phyloP scores from a whole-genome alignment of 164 flowering plant species.

The Hamamelis virginiana region DNA sequence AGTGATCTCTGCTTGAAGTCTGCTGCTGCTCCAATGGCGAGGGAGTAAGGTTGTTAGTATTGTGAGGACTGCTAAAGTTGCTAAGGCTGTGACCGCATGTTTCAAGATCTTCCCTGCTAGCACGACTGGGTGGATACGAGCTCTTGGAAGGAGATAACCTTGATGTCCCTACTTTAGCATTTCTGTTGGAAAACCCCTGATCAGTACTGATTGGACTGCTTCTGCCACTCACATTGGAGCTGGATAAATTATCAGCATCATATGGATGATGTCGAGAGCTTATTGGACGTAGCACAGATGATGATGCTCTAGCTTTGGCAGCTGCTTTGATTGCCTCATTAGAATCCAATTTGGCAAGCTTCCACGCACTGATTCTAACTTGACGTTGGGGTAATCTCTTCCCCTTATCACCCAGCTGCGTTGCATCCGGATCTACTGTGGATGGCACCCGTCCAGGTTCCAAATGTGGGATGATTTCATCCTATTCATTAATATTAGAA shows the following conservation, averaged over 20 bases:
- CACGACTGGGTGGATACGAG: constrained; percentile 82
- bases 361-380: constrained; percentile 90
- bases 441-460: constrained; percentile 89
- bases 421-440: constrained; percentile 87
- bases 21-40: constrained; percentile 38
- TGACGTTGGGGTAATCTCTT: constrained; percentile 59
- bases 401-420: constrained; percentile 49
- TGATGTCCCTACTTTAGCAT: constrained; percentile 35
- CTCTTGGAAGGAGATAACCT: constrained; percentile 52
- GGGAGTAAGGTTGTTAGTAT: constrained; percentile 36
- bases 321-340: constrained; percentile 82
- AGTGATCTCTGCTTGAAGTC: constrained; percentile 54
- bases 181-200: constrained; percentile 33
- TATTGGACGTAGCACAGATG: constrained; percentile 85
- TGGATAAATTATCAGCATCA: constrained; percentile 57
- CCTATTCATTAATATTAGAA: constrained; percentile 39
- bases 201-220: constrained; percentile 69
- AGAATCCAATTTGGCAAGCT: constrained; percentile 85
- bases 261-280: constrained; percentile 50
- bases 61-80: constrained; percentile 69
- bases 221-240: constrained; percentile 57
- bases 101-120: constrained; percentile 73
- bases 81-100: constrained; percentile 52
- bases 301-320: constrained; percentile 93
- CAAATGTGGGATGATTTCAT: constrained; percentile 85